Conservation (phyloP, 1,284 basidiomycete genomes). For the Takashimella tepidaria region DNA sequence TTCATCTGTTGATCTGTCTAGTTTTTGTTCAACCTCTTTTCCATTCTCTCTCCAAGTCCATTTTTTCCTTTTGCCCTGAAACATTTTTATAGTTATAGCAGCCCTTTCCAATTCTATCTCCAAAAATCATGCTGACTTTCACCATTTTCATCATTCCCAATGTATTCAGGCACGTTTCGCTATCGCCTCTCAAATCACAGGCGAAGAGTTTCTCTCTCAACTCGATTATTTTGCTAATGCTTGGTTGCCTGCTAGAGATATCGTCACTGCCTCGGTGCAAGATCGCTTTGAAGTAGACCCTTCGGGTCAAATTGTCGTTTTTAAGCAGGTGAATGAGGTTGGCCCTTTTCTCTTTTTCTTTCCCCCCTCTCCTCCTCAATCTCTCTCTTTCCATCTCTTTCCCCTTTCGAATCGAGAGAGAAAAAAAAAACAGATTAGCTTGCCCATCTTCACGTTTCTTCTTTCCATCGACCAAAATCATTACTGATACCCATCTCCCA, state of each 20-base stretch:
- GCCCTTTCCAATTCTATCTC: too few species aligned
- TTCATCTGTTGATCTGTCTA: too few species aligned
- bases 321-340: slow-evolving; percentile 60
- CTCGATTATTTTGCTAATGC: slow-evolving; percentile 78
- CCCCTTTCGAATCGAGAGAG: too few species aligned
- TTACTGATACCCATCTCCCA: background rate
- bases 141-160: too few species aligned
- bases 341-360: slow-evolving; percentile 1
- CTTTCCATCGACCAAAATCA: background rate
- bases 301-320: slow-evolving; percentile 71
- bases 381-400: background rate
- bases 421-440: too few species aligned
- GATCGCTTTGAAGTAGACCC: slow-evolving; percentile 61
- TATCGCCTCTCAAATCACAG: slow-evolving; percentile 75
- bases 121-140: too few species aligned
- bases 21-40: background rate
- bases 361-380: background rate
- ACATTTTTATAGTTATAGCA: too few species aligned
- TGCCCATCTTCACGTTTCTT: background rate
- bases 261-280: slow-evolving; percentile 66
- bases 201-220: slow-evolving; percentile 76
- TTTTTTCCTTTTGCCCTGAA: background rate
- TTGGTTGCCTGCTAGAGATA: slow-evolving; percentile 87
- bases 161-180: slow-evolving; percentile 61
- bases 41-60: background rate